Conservation (phyloP, 805 yeast genomes). For the Candida vaughaniae region DNA sequence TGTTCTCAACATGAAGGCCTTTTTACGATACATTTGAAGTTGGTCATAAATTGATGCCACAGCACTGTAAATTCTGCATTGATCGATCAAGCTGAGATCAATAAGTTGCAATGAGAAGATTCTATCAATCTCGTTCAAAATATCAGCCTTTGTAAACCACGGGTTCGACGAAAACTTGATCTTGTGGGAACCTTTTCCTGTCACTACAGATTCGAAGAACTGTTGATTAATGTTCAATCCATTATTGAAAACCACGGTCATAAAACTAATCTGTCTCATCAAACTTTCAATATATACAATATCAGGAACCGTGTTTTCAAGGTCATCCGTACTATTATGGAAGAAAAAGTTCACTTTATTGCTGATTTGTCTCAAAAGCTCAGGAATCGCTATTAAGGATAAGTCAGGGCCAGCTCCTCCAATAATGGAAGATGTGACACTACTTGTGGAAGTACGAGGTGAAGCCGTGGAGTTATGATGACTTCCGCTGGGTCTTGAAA, state of each 20-base stretch:
- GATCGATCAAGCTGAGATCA: slow-evolving; percentile 46
- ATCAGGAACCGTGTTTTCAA: slow-evolving; percentile 80
- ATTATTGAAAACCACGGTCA: slow-evolving; percentile 51
- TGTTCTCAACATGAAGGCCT: slow-evolving; percentile 66
- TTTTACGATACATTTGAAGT: slow-evolving; percentile 63
- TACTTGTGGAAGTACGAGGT: slow-evolving; percentile 34
- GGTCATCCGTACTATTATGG: slow-evolving; percentile 49
- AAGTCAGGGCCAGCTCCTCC: slow-evolving; percentile 22
- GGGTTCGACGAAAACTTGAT: slow-evolving; percentile 23
- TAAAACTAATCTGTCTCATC: slow-evolving; percentile 60
- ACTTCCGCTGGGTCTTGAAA: not conserved
- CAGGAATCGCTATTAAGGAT: slow-evolving; percentile 28
- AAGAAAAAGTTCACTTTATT: slow-evolving; percentile 28
- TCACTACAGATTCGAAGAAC: slow-evolving; percentile 45
- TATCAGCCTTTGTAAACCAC: slow-evolving; percentile 35
- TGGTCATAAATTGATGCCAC: slow-evolving; percentile 64
- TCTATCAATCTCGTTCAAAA: slow-evolving; percentile 38
- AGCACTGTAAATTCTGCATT: slow-evolving; percentile 61
- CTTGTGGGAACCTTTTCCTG: not conserved
- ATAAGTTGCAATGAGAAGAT: slow-evolving; percentile 35
- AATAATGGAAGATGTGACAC: slow-evolving; percentile 14
- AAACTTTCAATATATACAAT: slow-evolving; percentile 72
- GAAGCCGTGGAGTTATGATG: slow-evolving; percentile 17
- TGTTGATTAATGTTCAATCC: slow-evolving; percentile 44
- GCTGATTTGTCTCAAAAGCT: slow-evolving; percentile 30